These are phyloP conservation scores for Datura wrightii DNA, from an alignment of 257 asterid genomes.

Conservation along the genomic window DNA sequence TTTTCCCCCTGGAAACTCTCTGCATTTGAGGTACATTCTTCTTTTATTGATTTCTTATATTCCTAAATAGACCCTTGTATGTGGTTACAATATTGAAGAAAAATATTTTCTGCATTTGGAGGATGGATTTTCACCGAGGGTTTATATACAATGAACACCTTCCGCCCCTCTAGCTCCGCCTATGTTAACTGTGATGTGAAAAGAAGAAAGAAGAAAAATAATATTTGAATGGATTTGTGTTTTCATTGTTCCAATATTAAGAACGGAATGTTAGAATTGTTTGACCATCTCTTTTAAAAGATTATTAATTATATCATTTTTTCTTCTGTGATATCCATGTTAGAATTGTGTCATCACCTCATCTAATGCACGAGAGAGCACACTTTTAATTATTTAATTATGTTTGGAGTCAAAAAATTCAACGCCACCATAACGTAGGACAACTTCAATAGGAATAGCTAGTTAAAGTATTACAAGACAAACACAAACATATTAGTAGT, in stretches of 20 bases:
- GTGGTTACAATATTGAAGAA: not conserved
- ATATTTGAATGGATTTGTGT: not conserved
- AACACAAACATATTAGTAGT: not conserved
- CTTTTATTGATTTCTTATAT: not conserved
- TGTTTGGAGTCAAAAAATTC: not conserved
- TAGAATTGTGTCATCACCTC: not conserved
- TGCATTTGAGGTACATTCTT: slow-evolving; percentile 47
- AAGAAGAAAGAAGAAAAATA: not conserved
- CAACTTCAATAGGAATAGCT: not conserved
- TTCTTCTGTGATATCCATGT: not conserved
- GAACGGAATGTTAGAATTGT: too few species aligned
- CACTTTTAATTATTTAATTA: not conserved
- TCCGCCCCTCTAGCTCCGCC: too few species aligned
- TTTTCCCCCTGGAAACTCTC: slow-evolving; percentile 47
- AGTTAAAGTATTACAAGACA: not conserved
- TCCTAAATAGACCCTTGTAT: not conserved
- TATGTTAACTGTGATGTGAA: not conserved
- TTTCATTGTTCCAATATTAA: not conserved
- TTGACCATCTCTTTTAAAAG: fast-evolving
- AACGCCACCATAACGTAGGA: not conserved
- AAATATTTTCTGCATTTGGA: not conserved
- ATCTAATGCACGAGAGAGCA: not conserved
- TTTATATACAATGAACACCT: too few species aligned
- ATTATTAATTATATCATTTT: too few species aligned
- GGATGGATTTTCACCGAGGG: too few species aligned